Evolutionary conservation across 345 rosid genomes (phyloP), one percentile per base, ranked within the genome.

Genomic region (Bruguiera parviflora): DNA sequence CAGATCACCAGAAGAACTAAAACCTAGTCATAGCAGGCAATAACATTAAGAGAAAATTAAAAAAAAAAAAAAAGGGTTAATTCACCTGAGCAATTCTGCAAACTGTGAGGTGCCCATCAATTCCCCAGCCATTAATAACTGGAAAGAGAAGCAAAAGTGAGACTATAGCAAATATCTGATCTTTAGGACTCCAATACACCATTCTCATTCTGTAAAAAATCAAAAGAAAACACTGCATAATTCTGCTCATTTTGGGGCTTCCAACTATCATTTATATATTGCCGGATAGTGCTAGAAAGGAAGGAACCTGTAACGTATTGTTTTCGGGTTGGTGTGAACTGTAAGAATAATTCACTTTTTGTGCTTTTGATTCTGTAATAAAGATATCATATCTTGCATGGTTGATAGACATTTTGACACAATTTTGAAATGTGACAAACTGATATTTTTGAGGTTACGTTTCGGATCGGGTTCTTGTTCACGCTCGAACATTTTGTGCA

Each of bases 71-170:
- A 19, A 55, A 18, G 22, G 33, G 8, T 0, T 7, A 5, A 4
- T 64, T 8, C 22, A 91, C 94, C 92, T 88, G 91, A 71, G 96
- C 96, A 37, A 92, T 87, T 77, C 61, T 84, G 73, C 98, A 92
- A 51, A 79, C 24, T 35, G 84, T 77, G 32, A 80, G 65, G 52
- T 92, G 96, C n/a, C 96, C 98, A 47, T 90, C 95, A 55, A 16
- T 68, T 32, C 96, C 91, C 96, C 98, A 88, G 1, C 82, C 83
- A 32, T 79, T 63, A 66, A 64, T 62, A 3, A 27, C 70, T 29
- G 75, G 80, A 58, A 80, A 46, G 25, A 71, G 74, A 43, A 78
- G 66, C 47, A 37, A 0, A 39, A 82, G 20, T 35, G 77, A 71
- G 60, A 72, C 64, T 3, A 74, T 37, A 62, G 64, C 61, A 19